A percentile compares a stretch with the other conserved stretches of the same genome.
Evolutionary conservation across 2,329 filamentous ascomycete genomes (phyloP).

Genomic region (Ophiostoma novo-ulmi): DNA sequence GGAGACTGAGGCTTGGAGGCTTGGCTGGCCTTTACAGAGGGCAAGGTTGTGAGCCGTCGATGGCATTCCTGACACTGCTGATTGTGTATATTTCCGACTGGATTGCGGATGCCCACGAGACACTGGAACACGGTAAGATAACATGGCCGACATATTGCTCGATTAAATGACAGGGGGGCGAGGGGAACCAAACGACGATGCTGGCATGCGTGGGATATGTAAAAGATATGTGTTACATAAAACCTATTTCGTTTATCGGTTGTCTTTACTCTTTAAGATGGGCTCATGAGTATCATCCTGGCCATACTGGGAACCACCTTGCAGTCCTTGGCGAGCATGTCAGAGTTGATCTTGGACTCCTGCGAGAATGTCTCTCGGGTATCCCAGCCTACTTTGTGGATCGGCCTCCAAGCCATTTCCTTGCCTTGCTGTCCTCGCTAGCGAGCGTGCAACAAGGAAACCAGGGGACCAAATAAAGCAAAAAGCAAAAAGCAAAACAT

Average conservation of each 20-base stretch:
- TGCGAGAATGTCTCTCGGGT: too few relatives aligned
- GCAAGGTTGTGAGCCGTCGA: not conserved
- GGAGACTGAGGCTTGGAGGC: conserved; percentile 3
- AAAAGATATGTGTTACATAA: conserved; percentile 4
- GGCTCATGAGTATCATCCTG: not conserved
- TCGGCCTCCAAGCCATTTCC: not conserved
- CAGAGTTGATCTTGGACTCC: not conserved
- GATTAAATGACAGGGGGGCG: not conserved
- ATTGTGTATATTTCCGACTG: not conserved
- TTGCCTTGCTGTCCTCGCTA: not conserved
- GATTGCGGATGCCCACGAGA: conserved; percentile 15
- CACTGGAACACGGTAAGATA: not conserved
- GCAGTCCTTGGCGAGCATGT: not conserved
- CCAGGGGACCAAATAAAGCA: not conserved
- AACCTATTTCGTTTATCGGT: not conserved
- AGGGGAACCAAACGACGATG: not conserved
- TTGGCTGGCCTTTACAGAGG: not conserved
- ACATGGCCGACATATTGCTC: not conserved
- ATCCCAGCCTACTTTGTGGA: not conserved
- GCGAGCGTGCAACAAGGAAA: not conserved
- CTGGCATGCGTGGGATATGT: not conserved
- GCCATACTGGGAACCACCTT: not conserved
- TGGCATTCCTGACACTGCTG: not conserved
- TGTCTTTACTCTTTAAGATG: not conserved
- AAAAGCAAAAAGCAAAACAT: not conserved